Conservation (phyloP, 352 stramenopile genomes). For the Pythium biforme region DNA sequence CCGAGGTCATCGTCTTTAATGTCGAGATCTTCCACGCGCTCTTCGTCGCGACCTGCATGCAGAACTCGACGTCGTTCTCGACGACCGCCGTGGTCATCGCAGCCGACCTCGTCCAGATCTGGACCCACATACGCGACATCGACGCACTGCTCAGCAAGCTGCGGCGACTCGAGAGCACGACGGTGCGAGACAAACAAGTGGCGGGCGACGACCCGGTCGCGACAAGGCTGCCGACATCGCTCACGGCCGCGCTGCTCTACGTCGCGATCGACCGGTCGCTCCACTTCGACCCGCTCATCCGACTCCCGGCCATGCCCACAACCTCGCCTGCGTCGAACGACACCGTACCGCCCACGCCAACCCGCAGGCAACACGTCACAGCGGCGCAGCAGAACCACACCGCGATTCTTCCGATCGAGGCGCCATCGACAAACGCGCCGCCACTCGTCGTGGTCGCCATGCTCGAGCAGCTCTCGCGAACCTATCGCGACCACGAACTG, state of each 20-base stretch:
- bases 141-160: not conserved
- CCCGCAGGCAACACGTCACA: too few species aligned
- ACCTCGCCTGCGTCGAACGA: too few species aligned
- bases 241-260: conserved; percentile 4
- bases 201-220: too few species aligned
- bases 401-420: not conserved
- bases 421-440: too few species aligned
- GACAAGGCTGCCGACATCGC: not conserved
- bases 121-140: conserved; percentile 2
- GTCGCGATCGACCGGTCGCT: not conserved
- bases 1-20: conserved; percentile 26
- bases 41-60: conserved; percentile 24
- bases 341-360: not conserved
- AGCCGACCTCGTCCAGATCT: conserved; percentile 12
- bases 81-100: conserved; percentile 14
- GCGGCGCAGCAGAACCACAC: not conserved
- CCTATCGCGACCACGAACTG: not conserved
- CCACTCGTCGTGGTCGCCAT: not conserved
- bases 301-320: not conserved
- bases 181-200: not conserved
- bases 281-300: not conserved
- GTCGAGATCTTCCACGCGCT: conserved; percentile 30
- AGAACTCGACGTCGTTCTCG: conserved; percentile 5
- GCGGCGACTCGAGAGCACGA: not conserved
- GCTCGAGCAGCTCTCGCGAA: not conserved